Evolutionary conservation across 2,329 filamentous ascomycete genomes (phyloP).

Genomic region (Clarireedia monteithiana): DNA sequence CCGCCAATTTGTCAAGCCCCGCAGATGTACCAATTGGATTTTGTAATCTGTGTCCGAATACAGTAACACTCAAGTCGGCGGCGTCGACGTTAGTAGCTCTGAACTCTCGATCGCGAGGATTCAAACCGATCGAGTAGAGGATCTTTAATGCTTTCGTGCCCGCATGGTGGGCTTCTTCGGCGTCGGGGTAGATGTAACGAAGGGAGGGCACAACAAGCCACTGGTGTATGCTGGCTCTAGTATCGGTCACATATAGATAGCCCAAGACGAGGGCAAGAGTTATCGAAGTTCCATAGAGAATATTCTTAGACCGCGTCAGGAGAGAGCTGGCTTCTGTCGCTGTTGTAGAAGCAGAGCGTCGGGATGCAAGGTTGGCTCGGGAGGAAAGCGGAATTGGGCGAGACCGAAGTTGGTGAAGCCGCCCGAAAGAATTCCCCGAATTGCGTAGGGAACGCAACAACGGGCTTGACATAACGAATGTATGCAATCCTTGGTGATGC

Average conservation of each 20-base stretch:
- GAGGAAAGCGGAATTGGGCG: neutral
- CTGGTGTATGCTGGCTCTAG: conserved; percentile 60
- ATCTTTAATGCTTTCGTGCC: conserved; percentile 64
- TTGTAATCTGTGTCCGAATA: conserved; percentile 69
- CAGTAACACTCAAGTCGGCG: conserved; percentile 37
- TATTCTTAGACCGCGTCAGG: conserved; percentile 38
- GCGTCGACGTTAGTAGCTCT: conserved; percentile 15
- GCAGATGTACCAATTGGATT: conserved; percentile 95
- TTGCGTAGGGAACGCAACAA: conserved; percentile 5
- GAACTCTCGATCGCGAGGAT: conserved; percentile 66
- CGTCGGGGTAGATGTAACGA: conserved; percentile 61
- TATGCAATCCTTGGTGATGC: too few relatives aligned
- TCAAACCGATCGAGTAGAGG: conserved; percentile 65
- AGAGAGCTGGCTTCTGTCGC: conserved; percentile 28
- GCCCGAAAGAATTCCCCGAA: neutral
- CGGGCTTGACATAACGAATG: conserved; percentile 5
- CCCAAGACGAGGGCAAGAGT: conserved; percentile 38
- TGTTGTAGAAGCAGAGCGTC: conserved; percentile 17
- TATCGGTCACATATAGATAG: conserved; percentile 69
- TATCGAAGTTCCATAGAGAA: conserved; percentile 46
- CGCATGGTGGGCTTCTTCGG: conserved; percentile 85
- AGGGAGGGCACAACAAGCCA: conserved; percentile 60
- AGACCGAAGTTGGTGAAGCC: neutral
- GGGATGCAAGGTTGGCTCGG: conserved; percentile 3
- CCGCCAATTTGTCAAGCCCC: conserved; percentile 89